Percentiles rank a stretch among this genome's conserved stretches.
Conservation (phyloP, 805 yeast species). For the Lipomyces lipofer region DNA sequence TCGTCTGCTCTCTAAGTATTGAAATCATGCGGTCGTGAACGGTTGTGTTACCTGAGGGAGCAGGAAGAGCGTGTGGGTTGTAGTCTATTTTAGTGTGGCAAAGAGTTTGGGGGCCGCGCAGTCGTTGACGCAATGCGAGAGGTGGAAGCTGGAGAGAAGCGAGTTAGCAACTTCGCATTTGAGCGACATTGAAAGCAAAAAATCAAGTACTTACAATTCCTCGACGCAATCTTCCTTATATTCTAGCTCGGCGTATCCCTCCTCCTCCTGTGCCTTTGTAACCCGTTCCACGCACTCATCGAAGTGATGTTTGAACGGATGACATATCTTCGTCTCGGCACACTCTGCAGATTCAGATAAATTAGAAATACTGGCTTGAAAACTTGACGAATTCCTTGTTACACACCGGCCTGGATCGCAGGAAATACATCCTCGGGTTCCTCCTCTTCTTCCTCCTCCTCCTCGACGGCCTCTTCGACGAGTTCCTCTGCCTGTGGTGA, state of each 20-base stretch:
- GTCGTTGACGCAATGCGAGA: constrained; percentile 91
- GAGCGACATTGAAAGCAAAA: too few species aligned
- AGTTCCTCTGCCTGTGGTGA: too few species aligned
- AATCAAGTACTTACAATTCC: constrained; percentile 57
- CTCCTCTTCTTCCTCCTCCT: constrained; percentile 66
- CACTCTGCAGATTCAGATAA: constrained; percentile 51
- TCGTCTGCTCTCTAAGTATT: too few species aligned
- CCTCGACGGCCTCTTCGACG: constrained; percentile 11
- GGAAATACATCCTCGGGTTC: constrained; percentile 68
- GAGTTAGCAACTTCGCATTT: not conserved
- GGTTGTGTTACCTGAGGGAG: too few species aligned
- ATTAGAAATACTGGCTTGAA: constrained; percentile 5
- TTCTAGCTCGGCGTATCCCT: constrained; percentile 72
- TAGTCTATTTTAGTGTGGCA: constrained; percentile 37
- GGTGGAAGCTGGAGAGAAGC: constrained; percentile 64
- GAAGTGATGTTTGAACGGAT: constrained; percentile 80
- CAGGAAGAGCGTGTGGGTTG: too few species aligned
- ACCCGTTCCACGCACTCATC: constrained; percentile 96
- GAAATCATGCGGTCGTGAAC: too few species aligned
- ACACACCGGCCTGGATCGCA: constrained; percentile 50
- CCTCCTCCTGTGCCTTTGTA: constrained; percentile 79
- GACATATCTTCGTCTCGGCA: constrained; percentile 63
- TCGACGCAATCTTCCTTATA: constrained; percentile 95
- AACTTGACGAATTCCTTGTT: constrained; percentile 30
- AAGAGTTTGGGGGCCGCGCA: constrained; percentile 35